A percentile compares a stretch with the other conserved stretches of the same genome.
These are phyloP conservation scores for Mortierella sp. DNA, from an alignment of 371 early-diverging fungal species.

Conservation along the genomic window DNA sequence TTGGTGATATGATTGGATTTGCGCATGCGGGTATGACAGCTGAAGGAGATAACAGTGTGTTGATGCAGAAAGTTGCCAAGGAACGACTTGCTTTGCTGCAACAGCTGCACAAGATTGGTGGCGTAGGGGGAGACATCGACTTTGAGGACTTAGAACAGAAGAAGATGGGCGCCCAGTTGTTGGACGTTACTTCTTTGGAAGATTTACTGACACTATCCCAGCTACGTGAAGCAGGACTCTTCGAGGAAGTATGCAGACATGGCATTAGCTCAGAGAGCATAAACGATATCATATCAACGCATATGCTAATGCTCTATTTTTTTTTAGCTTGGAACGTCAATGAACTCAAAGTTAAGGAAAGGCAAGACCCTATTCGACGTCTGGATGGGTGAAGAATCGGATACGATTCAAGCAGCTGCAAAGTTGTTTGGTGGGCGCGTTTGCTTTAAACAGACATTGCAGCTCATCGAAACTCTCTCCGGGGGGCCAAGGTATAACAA, in stretches of 20 bases:
- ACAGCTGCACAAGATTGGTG: background rate
- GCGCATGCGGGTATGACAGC: conserved; percentile 58
- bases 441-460: conserved; percentile 62
- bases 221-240: conserved; percentile 58
- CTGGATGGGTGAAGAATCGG: conserved; percentile 79
- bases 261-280: background rate
- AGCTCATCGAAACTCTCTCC: conserved; percentile 34
- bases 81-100: conserved; percentile 21
- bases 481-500: conserved; percentile 31
- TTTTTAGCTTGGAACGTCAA: conserved; percentile 54
- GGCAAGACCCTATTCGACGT: conserved; percentile 68
- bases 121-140: conserved; percentile 25
- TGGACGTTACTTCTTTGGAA: conserved; percentile 57
- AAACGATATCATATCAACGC: too few relatives aligned
- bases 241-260: conserved; percentile 56
- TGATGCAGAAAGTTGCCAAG: conserved; percentile 49
- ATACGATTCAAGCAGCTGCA: conserved; percentile 69
- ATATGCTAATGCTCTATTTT: background rate
- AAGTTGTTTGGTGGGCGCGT: conserved; percentile 73
- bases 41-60: conserved; percentile 52
- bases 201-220: conserved; percentile 59
- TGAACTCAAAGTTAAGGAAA: conserved; percentile 57
- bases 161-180: conserved; percentile 31
- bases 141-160: conserved; percentile 55
- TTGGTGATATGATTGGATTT: conserved; percentile 61